phyloP scores from a whole-genome alignment of 148 eudicot genomes.

The Persicaria tinctoria region DNA sequence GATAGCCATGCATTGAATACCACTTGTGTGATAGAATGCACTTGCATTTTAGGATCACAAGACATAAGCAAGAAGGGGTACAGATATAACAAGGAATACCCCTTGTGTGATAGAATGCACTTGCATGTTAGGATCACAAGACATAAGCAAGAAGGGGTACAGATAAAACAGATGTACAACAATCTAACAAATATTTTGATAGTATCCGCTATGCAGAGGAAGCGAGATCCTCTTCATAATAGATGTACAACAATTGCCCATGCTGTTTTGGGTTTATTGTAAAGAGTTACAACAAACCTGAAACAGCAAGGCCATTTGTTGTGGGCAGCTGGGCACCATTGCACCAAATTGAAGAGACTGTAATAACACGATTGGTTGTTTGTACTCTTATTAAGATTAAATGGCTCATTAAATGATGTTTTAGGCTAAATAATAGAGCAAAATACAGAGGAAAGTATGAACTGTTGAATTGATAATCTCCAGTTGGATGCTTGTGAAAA shows the following conservation, averaged over 20 bases:
- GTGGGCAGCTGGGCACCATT: neutral
- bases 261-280: too few relatives aligned
- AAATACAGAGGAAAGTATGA: neutral
- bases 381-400: neutral
- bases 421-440: neutral
- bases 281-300: neutral
- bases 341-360: neutral
- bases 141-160: neutral
- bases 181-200: neutral
- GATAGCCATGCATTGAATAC: constrained; percentile 1
- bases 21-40: neutral
- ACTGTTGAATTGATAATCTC: neutral
- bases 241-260: neutral
- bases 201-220: neutral
- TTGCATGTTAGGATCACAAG: neutral
- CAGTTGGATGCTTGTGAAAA: neutral
- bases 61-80: neutral
- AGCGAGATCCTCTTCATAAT: constrained; percentile 2
- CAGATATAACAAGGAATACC: neutral
- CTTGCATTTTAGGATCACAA: neutral
- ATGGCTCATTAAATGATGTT: neutral
- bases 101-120: too few relatives aligned
- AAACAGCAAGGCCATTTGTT: neutral
- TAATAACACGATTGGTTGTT: neutral
- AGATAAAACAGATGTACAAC: neutral